phyloP scores from a whole-genome alignment of 1,284 basidiomycete species.

The Boletus semigastroideus region DNA sequence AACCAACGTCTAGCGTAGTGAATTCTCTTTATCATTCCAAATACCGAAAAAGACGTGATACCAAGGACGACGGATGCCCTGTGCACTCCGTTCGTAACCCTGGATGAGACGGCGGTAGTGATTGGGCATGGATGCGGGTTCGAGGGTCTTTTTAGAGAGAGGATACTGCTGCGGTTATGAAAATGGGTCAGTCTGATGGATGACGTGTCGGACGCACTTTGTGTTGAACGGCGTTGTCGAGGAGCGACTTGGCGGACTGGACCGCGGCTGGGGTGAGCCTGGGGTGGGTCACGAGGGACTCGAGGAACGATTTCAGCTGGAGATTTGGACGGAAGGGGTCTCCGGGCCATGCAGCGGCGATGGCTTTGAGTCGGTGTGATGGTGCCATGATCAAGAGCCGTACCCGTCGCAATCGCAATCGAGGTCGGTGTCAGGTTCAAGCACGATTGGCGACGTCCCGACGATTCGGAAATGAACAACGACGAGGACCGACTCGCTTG shows the following conservation, averaged over 20 bases:
- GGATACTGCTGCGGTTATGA: constrained; percentile 48
- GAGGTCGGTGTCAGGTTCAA: no score
- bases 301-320: constrained; percentile 64
- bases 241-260: constrained; percentile 51
- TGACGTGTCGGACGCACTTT: constrained; percentile 41
- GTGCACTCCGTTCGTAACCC: constrained; percentile 67
- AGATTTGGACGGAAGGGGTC: constrained; percentile 75
- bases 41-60: constrained; percentile 79
- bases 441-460: no score
- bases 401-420: no score
- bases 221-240: constrained; percentile 53
- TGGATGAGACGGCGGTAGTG: constrained; percentile 71
- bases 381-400: constrained; percentile 29
- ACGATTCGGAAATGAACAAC: no score
- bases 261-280: constrained; percentile 60
- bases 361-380: constrained; percentile 47
- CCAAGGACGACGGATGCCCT: constrained; percentile 73
- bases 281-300: constrained; percentile 65
- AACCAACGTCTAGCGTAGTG: neutral
- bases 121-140: constrained; percentile 65
- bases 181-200: no score
- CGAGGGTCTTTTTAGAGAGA: constrained; percentile 58
- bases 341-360: constrained; percentile 58
- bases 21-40: constrained; percentile 45
- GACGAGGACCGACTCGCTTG: no score